These are phyloP conservation scores for Ascochyta rabiei DNA, from an alignment of 2,329 filamentous ascomycete species.

Conservation along the genomic window DNA sequence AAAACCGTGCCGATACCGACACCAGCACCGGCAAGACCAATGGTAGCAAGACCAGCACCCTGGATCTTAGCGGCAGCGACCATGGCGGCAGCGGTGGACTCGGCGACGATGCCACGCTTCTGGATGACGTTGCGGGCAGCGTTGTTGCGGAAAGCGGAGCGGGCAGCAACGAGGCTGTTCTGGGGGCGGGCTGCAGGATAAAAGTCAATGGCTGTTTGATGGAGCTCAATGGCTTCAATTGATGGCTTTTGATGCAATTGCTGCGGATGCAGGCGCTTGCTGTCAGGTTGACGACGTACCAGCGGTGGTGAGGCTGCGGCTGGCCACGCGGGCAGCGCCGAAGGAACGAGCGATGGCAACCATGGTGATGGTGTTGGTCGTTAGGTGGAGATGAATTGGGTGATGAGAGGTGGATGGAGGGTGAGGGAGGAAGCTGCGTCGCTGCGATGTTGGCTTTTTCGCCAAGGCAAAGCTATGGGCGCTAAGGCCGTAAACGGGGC, in stretches of 20 bases:
- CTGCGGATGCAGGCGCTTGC: conserved; percentile 41
- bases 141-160: conserved; percentile 51
- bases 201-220: conserved; percentile 44
- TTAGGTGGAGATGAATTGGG: conserved; percentile 49
- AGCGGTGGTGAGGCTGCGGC: conserved; percentile 49
- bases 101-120: conserved; percentile 50
- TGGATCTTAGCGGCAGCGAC: conserved; percentile 52
- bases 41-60: conserved; percentile 68
- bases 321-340: conserved; percentile 49
- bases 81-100: conserved; percentile 51
- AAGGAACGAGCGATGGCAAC: conserved; percentile 50
- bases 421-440: conserved; percentile 18
- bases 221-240: conserved; percentile 35
- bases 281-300: conserved; percentile 34
- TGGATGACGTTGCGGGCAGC: conserved; percentile 49
- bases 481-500: conserved; percentile 22
- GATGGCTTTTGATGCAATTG: conserved; percentile 30
- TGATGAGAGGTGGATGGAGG: conserved; percentile 21
- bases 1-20: conserved; percentile 96
- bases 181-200: conserved; percentile 42
- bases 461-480: conserved; percentile 26
- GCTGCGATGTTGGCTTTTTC: conserved; percentile 4
- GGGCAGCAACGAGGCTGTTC: conserved; percentile 49
- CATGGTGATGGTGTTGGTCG: conserved; percentile 47
- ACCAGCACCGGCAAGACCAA: conserved; percentile 91